Evolutionary conservation across 2,329 filamentous ascomycete genomes (phyloP).

Genomic region (Graphilbum sp.): DNA sequence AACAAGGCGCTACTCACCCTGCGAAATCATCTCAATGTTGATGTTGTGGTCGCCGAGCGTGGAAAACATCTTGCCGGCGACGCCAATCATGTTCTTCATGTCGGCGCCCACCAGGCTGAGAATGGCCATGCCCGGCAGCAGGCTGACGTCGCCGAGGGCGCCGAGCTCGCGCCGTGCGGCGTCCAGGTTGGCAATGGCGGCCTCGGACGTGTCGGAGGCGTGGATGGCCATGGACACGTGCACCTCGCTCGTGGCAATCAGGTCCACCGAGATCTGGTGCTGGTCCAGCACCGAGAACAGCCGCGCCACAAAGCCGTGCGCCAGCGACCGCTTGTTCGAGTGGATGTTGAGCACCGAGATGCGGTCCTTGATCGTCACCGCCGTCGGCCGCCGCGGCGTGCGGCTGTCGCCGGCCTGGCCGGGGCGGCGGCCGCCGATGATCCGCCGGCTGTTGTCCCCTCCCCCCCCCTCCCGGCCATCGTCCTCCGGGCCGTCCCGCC

Average conservation of each 20-base stretch:
- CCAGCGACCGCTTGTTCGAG: slow-evolving; percentile 90
- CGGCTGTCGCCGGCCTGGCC: slow-evolving; percentile 22
- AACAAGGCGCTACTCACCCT: too few relatives aligned
- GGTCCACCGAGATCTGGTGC: slow-evolving; percentile 77
- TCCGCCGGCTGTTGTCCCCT: too few relatives aligned
- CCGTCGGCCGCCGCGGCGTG: slow-evolving; percentile 61
- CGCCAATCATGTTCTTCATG: slow-evolving; percentile 95
- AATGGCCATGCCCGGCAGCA: slow-evolving; percentile 87
- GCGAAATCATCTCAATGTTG: slow-evolving; percentile 99
- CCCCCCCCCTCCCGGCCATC: too few relatives aligned
- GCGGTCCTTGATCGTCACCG: slow-evolving; percentile 93
- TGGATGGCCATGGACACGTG: slow-evolving; percentile 97
- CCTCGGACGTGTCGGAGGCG: slow-evolving; percentile 43
- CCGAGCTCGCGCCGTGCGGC: slow-evolving; percentile 38
- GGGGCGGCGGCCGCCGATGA: background rate
- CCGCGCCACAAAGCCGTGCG: slow-evolving; percentile 86
- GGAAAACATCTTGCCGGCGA: slow-evolving; percentile 87
- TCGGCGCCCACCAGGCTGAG: slow-evolving; percentile 86
- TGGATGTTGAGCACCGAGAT: slow-evolving; percentile 97
- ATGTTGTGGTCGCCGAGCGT: slow-evolving; percentile 85
- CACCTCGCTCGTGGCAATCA: slow-evolving; percentile 92
- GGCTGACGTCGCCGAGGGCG: slow-evolving; percentile 76
- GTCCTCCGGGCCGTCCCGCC: too few relatives aligned
- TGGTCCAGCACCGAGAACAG: slow-evolving; percentile 86
- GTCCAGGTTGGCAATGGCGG: slow-evolving; percentile 36